Percentiles rank a stretch among this genome's conserved stretches.
Conservation (phyloP, 768 basidiomycete species). For the Podaxis sp. region DNA sequence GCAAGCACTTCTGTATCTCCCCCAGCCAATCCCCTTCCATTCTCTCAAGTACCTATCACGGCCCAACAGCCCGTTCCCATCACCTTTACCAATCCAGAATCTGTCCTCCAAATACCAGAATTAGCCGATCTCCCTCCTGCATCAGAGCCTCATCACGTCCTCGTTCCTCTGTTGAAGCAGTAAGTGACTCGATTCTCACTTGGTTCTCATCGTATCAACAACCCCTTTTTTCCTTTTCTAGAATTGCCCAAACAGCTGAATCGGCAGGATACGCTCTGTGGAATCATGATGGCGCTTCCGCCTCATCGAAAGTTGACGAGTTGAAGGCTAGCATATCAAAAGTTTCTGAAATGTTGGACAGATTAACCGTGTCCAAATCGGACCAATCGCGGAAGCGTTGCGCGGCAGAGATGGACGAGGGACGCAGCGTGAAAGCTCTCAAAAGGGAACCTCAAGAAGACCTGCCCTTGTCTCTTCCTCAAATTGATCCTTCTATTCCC, state of each 20-base stretch:
- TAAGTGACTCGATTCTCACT: constrained; percentile 29
- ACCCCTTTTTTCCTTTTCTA: constrained; percentile 26
- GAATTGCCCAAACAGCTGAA: constrained; percentile 61
- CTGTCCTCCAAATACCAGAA: neutral
- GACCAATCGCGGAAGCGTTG: constrained; percentile 46
- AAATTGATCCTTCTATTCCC: constrained; percentile 19
- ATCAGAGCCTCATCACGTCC: constrained; percentile 28
- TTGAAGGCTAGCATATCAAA: constrained; percentile 53
- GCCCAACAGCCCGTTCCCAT: constrained; percentile 19
- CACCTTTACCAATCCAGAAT: constrained; percentile 18
- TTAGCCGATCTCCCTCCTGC: neutral
- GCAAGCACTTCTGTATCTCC: constrained; percentile 38
- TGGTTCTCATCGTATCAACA: neutral
- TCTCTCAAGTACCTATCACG: constrained; percentile 10
- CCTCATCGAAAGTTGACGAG: constrained; percentile 52
- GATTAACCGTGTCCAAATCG: constrained; percentile 15
- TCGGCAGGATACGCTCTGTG: constrained; percentile 54
- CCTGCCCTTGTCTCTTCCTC: constrained; percentile 29
- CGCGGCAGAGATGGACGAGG: constrained; percentile 42
- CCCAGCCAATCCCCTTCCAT: constrained; percentile 21
- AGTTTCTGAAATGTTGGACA: constrained; percentile 54
- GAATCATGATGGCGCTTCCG: constrained; percentile 45
- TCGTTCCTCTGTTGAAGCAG: constrained; percentile 53
- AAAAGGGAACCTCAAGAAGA: constrained; percentile 52
- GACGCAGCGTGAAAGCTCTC: constrained; percentile 42